Base-by-base conservation (phyloP, 371 early-diverging fungal genomes). In the Mucor irregularis region DNA sequence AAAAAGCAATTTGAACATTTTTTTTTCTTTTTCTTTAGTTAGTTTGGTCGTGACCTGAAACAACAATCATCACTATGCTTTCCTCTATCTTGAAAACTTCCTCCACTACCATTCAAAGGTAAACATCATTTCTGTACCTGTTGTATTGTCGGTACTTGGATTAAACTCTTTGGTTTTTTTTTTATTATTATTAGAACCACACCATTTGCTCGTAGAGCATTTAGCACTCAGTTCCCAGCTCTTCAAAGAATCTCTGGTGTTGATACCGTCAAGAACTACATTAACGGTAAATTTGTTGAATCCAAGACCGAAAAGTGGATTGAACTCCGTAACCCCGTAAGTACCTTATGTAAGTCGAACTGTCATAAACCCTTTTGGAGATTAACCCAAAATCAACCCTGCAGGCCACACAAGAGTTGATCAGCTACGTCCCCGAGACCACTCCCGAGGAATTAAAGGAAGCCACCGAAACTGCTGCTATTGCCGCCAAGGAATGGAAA, bases 251-350 rank as follows among this genome's bases (percentile, higher is more conserved):
- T 63, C 11, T 55, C 72, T 17, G 66, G 74, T n/a, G 74, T 74
- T 26, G 78, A 78, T 21, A 85, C 73, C 26, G 84, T 91, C 51
- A 87, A 88, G 78, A 79, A 91, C 53, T 90, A 80, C 62, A 91
- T 98, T 72, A 89, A 96, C 62, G 97, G 97, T 50, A 88, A 97
- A 81, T 93, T 96, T 69, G 71, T 90, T 37, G 92, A 95, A 56
- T 95, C 96, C 11, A 84, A 89, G 61, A 82, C 95, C 24, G 73
- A 82, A 61, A 83, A 90, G 62, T 95, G 94, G 94, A 88, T 94
- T 61, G 91, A 91, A 46, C 84, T 97, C 29, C 82, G 83, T 61
- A 95, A 97, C 71, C 98, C 98, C 40, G 93, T 91, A 84, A 68
- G 80, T 40, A 40, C 11, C 5, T 13, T 40, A 40, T 10, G 2